These are phyloP conservation scores for Umbelopsis ramanniana DNA, from an alignment of 192 early-diverging fungal genomes.

Conservation along the genomic window DNA sequence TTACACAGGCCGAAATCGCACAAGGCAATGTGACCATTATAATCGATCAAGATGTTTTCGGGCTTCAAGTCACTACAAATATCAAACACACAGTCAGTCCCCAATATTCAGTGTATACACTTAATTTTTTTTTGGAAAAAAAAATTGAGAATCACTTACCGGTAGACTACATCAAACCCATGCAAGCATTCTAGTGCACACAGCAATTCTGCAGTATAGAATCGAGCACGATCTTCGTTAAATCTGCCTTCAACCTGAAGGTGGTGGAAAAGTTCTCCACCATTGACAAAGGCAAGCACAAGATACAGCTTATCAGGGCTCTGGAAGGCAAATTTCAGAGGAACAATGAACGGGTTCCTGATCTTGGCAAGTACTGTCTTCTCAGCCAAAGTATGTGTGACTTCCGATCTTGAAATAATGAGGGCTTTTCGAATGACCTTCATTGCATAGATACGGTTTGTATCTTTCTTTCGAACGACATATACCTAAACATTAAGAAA, in stretches of 20 bases:
- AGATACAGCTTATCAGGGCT: constrained; percentile 94
- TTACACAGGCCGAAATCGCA: constrained; percentile 96
- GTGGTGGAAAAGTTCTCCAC: constrained; percentile 97
- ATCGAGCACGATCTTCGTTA: constrained; percentile 85
- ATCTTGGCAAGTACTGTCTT: constrained; percentile 88
- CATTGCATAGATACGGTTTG: constrained; percentile 96
- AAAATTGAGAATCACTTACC: constrained; percentile 63
- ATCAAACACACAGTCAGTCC: not conserved
- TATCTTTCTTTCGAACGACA: constrained; percentile 92
- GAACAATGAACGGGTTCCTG: constrained; percentile 93
- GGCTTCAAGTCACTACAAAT: constrained; percentile 84
- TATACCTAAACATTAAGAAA: constrained; percentile 54
- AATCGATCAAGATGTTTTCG: constrained; percentile 94
- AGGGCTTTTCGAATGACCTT: constrained; percentile 93
- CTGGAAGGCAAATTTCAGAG: constrained; percentile 94
- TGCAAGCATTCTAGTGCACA: constrained; percentile 93
- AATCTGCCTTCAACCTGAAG: constrained; percentile 89
- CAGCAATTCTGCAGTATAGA: constrained; percentile 93
- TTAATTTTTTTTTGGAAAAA: no score
- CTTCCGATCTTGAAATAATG: constrained; percentile 91
- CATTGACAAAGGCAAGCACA: constrained; percentile 93
- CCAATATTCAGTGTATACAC: no score
- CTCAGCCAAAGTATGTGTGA: constrained; percentile 94
- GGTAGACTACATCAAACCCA: constrained; percentile 85
- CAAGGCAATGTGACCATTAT: constrained; percentile 91